Evolutionary conservation across 495 filamentous ascomycete species (phyloP).

Genomic region (Aspergillus sparsus): DNA sequence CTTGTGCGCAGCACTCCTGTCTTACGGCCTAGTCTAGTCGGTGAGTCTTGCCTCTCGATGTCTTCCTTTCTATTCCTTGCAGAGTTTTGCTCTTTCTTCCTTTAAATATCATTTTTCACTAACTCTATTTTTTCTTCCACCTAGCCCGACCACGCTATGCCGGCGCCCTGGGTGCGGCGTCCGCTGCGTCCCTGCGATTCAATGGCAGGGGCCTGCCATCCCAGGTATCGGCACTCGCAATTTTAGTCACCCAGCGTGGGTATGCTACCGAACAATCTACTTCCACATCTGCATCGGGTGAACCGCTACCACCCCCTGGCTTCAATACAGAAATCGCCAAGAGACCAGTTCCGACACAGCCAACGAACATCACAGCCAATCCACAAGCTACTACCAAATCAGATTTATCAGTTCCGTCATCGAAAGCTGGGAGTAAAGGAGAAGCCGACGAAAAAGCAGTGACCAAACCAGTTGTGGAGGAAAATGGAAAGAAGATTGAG

Average conservation of each 20-base stretch:
- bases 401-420: slow-evolving; percentile 41
- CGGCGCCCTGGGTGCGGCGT: slow-evolving; percentile 39
- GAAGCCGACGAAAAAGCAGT: slow-evolving; percentile 49
- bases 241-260: slow-evolving; percentile 63
- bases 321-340: slow-evolving; percentile 91
- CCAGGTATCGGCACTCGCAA: slow-evolving; percentile 63
- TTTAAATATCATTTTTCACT: neutral
- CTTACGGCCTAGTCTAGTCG: slow-evolving; percentile 36
- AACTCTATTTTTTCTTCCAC: slow-evolving; percentile 10
- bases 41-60: slow-evolving; percentile 25
- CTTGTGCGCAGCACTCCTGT: slow-evolving; percentile 44
- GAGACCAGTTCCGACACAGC: slow-evolving; percentile 67
- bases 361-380: slow-evolving; percentile 23
- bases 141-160: slow-evolving; percentile 40
- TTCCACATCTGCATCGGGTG: slow-evolving; percentile 49
- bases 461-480: slow-evolving; percentile 44
- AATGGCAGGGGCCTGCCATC: slow-evolving; percentile 59
- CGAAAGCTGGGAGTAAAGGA: slow-evolving; percentile 48
- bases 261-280: slow-evolving; percentile 74
- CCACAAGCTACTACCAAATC: slow-evolving; percentile 30
- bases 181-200: slow-evolving; percentile 54
- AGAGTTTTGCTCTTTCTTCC: neutral
- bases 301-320: slow-evolving; percentile 79
- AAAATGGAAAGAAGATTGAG: slow-evolving; percentile 53
- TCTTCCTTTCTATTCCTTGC: slow-evolving; percentile 9